These are phyloP conservation scores for Seiridium cupressi DNA, from an alignment of 2,329 filamentous ascomycete genomes.

Conservation along the genomic window DNA sequence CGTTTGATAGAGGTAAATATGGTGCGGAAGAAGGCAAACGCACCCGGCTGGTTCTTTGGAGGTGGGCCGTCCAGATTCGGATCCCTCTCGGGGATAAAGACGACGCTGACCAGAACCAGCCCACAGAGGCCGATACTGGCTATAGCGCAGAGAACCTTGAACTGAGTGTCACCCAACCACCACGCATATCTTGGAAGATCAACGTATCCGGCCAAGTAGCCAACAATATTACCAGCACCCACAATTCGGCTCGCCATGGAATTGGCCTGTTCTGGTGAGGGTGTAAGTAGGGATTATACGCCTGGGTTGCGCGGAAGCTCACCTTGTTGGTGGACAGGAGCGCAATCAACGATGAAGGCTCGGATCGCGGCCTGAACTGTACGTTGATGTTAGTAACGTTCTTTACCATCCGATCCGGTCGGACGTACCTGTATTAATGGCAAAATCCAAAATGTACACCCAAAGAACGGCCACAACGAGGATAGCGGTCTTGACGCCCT, in stretches of 20 bases:
- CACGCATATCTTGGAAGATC: constrained; percentile 73
- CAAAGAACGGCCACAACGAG: constrained; percentile 81
- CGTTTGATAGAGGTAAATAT: constrained; percentile 74
- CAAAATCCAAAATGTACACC: constrained; percentile 89
- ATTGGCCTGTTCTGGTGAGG: constrained; percentile 70
- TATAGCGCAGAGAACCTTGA: constrained; percentile 87
- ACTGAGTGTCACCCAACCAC: constrained; percentile 84
- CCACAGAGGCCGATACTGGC: constrained; percentile 70
- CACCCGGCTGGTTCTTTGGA: constrained; percentile 57
- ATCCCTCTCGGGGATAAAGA: constrained; percentile 74
- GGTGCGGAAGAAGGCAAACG: constrained; percentile 76
- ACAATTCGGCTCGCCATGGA: constrained; percentile 88
- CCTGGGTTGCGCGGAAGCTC: constrained; percentile 8
- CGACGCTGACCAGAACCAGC: constrained; percentile 70
- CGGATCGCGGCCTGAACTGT: constrained; percentile 85
- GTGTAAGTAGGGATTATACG: constrained; percentile 12
- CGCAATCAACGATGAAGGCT: constrained; percentile 91
- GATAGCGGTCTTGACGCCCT: constrained; percentile 61
- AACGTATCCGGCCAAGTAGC: constrained; percentile 83
- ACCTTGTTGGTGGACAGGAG: constrained; percentile 84
- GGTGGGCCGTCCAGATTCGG: constrained; percentile 69
- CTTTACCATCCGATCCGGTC: neutral
- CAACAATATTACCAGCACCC: constrained; percentile 86
- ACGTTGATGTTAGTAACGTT: neutral
- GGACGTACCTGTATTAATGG: constrained; percentile 80